Base-by-base conservation (phyloP, 495 filamentous ascomycete species). In the Tirmania nivea region DNA sequence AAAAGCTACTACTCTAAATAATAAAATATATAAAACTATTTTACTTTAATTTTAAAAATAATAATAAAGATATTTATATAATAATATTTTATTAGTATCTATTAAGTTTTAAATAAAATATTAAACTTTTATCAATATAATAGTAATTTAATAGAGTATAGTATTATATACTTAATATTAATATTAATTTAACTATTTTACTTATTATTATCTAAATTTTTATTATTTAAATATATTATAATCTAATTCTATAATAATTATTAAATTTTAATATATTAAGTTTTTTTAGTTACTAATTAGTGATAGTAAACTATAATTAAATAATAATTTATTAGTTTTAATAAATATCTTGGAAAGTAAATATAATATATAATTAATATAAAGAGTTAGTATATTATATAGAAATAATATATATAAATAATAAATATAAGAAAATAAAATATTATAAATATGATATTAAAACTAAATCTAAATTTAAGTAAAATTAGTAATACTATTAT, bases 11-110 rank as follows among this genome's bases (percentile, higher is more conserved):
- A 61, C 59, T 42, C 57, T 42, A 9, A 47, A 59, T 54, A 47
- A 59, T 35, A 48, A 53, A 37, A 59, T 37, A 47, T 35, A 61
- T 21, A 61, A 54, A 17, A 61, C 57, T 16, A 48, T 56, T 31
- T 59, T 59, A 6, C 53, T 54, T 45, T 53, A 34, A 11, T 8
- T 35, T 31, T 47, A 39, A 51, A 53, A 60, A 47, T 56, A 53
- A 35, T 59, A 16, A 35, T 21, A 59, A 3, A 61, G 34, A 5
- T 34, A 48, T 45, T 54, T 56, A 49, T 61, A 56, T 10, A 61
- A 48, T 34, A 59, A 61, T 10, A 50, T 61, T 52, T 61, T 61
- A 25, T 51, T 48, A 21, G 51, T 59, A 2, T 50, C 50, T 10
- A 39, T 48, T 9, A 48, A 50, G 1, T 48, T 45, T 20, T 61